phyloP scores from a whole-genome alignment of 1,284 basidiomycete species.

The Jaminaea rosea region DNA sequence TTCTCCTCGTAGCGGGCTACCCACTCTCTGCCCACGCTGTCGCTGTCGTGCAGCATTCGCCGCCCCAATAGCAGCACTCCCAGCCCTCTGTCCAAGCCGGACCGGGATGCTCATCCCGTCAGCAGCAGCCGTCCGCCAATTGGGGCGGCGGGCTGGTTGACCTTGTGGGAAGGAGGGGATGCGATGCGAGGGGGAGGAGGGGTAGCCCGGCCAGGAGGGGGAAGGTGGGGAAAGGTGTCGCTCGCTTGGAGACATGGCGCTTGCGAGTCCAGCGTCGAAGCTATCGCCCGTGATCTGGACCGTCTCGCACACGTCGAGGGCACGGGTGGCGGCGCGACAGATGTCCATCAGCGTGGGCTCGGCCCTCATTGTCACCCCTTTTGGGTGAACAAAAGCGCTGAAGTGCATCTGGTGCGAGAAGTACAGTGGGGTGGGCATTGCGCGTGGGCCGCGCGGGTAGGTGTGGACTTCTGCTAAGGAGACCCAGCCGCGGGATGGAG shows the following conservation, averaged over 20 bases:
- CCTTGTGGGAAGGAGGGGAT: not conserved
- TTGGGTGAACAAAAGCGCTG: not conserved
- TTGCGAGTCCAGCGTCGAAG: not conserved
- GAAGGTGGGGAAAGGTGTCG: no score
- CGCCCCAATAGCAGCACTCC: no score
- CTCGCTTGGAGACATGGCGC: no score
- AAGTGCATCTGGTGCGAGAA: not conserved
- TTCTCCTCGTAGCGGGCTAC: no score
- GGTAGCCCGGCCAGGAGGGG: no score
- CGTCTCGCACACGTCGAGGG: not conserved
- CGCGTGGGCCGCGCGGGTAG: not conserved
- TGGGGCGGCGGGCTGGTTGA: not conserved
- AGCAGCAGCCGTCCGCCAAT: not conserved
- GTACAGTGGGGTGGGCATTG: not conserved
- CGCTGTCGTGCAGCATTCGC: no score
- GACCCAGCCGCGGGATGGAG: not conserved
- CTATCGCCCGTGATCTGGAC: not conserved
- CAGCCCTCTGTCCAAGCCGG: no score
- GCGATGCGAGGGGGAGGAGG: not conserved
- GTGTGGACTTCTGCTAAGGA: not conserved
- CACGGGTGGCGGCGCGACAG: not conserved
- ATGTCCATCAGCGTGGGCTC: conserved; percentile 1
- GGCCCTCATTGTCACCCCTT: not conserved
- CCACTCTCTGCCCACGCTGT: no score
- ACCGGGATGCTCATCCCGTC: not conserved